Conservation (phyloP, 441 rosid species). For the Raphanus hybrid region DNA sequence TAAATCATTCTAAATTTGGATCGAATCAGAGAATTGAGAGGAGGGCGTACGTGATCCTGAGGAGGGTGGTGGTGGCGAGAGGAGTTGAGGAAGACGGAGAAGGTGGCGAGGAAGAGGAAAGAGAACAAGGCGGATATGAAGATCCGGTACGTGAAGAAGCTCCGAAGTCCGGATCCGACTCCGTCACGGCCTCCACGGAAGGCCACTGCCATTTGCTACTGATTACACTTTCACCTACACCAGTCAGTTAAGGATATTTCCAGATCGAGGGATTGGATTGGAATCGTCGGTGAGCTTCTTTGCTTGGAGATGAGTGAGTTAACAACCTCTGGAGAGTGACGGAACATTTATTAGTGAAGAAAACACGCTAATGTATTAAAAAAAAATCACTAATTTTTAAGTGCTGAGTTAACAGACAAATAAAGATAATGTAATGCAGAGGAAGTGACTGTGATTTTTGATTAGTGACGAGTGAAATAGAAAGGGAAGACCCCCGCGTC, state of each 20-base stretch:
- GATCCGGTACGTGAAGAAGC: slow-evolving; percentile 76
- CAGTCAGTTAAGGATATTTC: neutral
- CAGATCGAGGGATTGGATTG: slow-evolving; percentile 29
- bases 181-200: slow-evolving; percentile 73
- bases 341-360: slow-evolving; percentile 39
- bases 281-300: slow-evolving; percentile 36
- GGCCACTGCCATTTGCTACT: slow-evolving; percentile 69
- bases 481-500: neutral
- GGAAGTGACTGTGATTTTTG: neutral
- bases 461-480: neutral
- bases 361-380: slow-evolving; percentile 25
- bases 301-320: slow-evolving; percentile 24
- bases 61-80: slow-evolving; percentile 44
- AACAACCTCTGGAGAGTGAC: slow-evolving; percentile 36
- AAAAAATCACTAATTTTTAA: slow-evolving; percentile 7
- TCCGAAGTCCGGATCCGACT: slow-evolving; percentile 54
- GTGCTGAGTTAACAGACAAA: slow-evolving; percentile 30
- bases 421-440: neutral
- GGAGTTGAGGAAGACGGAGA: slow-evolving; percentile 75
- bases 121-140: slow-evolving; percentile 86
- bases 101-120: slow-evolving; percentile 80
- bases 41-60: slow-evolving; percentile 50
- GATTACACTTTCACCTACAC: slow-evolving; percentile 12
- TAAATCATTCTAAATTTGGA: neutral
- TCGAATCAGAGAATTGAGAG: neutral